These are phyloP conservation scores for Penicillium sp. DNA, from an alignment of 2,329 filamentous ascomycete genomes.

Conservation along the genomic window DNA sequence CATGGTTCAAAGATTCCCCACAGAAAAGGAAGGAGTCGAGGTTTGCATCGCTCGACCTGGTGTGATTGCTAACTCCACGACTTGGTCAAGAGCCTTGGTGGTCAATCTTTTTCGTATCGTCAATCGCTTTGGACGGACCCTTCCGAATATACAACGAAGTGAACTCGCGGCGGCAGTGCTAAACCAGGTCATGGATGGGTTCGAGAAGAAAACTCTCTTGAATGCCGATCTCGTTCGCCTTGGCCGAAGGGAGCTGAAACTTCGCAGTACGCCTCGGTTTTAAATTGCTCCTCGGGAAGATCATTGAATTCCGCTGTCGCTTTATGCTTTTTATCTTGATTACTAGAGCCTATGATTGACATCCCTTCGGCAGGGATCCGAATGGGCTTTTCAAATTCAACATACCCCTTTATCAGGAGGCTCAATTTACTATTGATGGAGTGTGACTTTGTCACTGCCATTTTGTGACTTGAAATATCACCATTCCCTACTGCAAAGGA, in stretches of 20 bases:
- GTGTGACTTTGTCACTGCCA: neutral
- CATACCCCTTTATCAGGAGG: too few relatives aligned
- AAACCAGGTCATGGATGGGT: conserved; percentile 3
- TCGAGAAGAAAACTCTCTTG: conserved; percentile 17
- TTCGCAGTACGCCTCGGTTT: neutral
- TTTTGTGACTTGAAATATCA: neutral
- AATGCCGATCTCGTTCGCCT: conserved; percentile 12
- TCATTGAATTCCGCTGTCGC: too few relatives aligned
- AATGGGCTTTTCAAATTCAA: neutral
- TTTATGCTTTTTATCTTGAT: neutral
- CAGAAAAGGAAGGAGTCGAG: neutral
- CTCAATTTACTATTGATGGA: neutral
- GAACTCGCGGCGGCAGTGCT: conserved; percentile 11
- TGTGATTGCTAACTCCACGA: conserved; percentile 3
- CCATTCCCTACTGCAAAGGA: too few relatives aligned
- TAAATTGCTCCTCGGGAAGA: neutral
- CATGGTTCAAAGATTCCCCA: conserved; percentile 9
- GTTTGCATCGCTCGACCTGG: conserved; percentile 13
- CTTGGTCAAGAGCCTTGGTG: conserved; percentile 3
- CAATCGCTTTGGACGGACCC: neutral
- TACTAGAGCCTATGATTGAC: too few relatives aligned
- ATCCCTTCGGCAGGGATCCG: neutral
- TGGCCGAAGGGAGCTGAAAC: neutral
- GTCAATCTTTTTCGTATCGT: neutral
- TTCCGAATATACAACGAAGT: conserved; percentile 4